These are phyloP conservation scores for Gremmenia infestans DNA, from an alignment of 2,329 filamentous ascomycete species.

Conservation along the genomic window DNA sequence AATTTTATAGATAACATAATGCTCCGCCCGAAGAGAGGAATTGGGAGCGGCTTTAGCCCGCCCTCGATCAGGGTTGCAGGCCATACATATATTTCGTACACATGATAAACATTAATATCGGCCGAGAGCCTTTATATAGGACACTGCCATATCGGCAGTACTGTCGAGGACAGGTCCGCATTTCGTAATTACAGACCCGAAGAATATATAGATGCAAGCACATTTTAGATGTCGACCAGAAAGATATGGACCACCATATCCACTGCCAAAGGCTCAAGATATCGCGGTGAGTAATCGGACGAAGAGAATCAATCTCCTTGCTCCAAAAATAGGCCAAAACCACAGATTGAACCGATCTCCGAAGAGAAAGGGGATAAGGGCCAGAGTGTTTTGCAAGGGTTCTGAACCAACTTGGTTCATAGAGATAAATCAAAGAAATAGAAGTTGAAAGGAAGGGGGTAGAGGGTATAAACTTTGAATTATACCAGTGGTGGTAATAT, in stretches of 20 bases:
- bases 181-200: no score
- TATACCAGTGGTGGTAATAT: background rate
- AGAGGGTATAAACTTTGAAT: background rate
- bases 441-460: background rate
- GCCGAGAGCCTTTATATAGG: no score
- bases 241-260: slow-evolving; percentile 66
- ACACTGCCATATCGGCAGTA: no score
- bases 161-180: no score
- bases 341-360: slow-evolving; percentile 46
- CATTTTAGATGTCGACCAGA: slow-evolving; percentile 50
- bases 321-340: slow-evolving; percentile 79
- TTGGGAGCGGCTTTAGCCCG: no score
- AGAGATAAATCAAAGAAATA: background rate
- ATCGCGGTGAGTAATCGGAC: slow-evolving; percentile 66
- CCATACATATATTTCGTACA: no score
- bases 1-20: no score
- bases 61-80: no score
- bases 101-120: no score
- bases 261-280: slow-evolving; percentile 47
- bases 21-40: no score
- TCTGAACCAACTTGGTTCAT: background rate
- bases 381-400: slow-evolving; percentile 76
- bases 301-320: slow-evolving; percentile 59
- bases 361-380: slow-evolving; percentile 53
- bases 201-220: no score